These are phyloP conservation scores for Patellifolia procumbens DNA, from an alignment of 179 eudicot genomes.

Conservation along the genomic window DNA sequence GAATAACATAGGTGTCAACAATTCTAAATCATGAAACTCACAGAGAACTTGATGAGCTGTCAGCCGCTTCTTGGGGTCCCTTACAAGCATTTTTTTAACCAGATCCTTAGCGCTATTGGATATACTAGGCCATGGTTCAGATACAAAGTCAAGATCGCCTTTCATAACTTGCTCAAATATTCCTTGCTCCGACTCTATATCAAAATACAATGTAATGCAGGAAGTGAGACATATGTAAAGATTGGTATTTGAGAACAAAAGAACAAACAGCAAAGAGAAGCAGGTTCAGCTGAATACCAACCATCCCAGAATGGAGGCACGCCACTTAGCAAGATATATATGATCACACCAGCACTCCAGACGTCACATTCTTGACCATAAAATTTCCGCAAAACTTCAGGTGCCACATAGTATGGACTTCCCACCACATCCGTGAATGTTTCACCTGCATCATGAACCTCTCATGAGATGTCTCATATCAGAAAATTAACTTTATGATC, in stretches of 20 bases:
- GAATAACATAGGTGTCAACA: not conserved
- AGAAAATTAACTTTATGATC: not conserved
- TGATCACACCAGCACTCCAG: conserved; percentile 52
- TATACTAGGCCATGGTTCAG: conserved; percentile 57
- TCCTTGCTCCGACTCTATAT: conserved; percentile 46
- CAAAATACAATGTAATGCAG: conserved; percentile 4
- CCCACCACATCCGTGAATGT: conserved; percentile 49
- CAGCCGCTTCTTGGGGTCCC: conserved; percentile 46
- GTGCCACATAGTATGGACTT: conserved; percentile 53
- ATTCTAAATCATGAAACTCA: conserved; percentile 22
- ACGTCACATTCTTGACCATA: conserved; percentile 53
- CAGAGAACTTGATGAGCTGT: conserved; percentile 55
- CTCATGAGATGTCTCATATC: not conserved
- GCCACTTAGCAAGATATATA: conserved; percentile 47
- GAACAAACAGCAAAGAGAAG: not conserved
- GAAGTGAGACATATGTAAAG: not conserved
- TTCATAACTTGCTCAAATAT: conserved; percentile 50
- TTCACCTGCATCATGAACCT: conserved; percentile 34
- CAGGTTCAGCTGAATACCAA: conserved; percentile 12
- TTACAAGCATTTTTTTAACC: conserved; percentile 47
- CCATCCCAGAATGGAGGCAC: conserved; percentile 61
- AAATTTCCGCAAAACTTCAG: conserved; percentile 42
- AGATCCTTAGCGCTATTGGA: conserved; percentile 44
- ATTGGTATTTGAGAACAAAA: not conserved
- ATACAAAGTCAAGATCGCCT: conserved; percentile 49